Percentiles rank a stretch among this genome's conserved stretches.
Evolutionary conservation across 164 flowering plant genomes (phyloP).

Genomic region (Pachysandra terminalis): DNA sequence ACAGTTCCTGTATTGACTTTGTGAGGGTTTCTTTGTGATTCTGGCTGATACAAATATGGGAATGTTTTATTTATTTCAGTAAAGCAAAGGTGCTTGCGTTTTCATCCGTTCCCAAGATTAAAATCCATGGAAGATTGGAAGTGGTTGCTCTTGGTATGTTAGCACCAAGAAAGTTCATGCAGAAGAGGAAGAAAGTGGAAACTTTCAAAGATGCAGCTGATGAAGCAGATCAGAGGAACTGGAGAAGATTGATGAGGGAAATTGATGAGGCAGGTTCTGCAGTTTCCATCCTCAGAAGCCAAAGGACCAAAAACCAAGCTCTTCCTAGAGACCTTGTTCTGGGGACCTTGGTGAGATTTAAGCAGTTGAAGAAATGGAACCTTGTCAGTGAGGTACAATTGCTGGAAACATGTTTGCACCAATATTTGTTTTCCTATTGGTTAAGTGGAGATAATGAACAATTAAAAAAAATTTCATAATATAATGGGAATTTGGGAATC

Average conservation of each 20-base stretch:
- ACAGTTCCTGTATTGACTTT: background rate
- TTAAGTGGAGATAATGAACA: background rate
- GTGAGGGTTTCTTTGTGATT: background rate
- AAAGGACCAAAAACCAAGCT: constrained; percentile 38
- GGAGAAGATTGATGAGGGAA: constrained; percentile 87
- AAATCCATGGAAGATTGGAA: constrained; percentile 28
- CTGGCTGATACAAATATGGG: background rate
- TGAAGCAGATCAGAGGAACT: constrained; percentile 76
- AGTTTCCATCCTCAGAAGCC: constrained; percentile 50
- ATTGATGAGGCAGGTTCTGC: constrained; percentile 86
- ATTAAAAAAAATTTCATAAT: background rate
- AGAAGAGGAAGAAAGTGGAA: constrained; percentile 68
- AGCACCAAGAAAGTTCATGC: constrained; percentile 88
- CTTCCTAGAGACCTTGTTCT: constrained; percentile 74
- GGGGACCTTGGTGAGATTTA: constrained; percentile 85
- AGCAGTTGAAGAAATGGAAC: constrained; percentile 95
- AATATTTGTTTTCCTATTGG: too few relatives aligned
- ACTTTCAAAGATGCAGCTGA: constrained; percentile 79
- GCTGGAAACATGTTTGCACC: background rate
- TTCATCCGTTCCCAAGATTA: constrained; percentile 20
- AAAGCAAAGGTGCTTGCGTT: constrained; percentile 22
- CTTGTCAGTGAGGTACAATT: constrained; percentile 75
- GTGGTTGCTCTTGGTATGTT: constrained; percentile 77
- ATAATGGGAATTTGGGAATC: background rate
- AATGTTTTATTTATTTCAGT: constrained; percentile 25